phyloP scores from a whole-genome alignment of 306 rosid genomes.

The Myrica gale region DNA sequence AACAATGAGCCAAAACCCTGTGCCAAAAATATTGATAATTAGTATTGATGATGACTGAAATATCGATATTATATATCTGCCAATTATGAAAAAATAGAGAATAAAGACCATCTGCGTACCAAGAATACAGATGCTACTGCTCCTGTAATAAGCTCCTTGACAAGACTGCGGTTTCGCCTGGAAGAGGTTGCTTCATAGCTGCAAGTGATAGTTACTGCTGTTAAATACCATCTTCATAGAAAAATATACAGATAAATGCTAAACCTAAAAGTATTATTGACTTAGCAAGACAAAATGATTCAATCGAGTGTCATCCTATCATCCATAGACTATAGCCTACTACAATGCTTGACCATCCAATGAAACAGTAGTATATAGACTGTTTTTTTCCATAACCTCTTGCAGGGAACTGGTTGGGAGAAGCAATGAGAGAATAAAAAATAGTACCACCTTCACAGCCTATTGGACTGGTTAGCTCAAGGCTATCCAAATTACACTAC shows the following conservation, averaged over 20 bases:
- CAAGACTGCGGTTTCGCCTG: conserved; percentile 73
- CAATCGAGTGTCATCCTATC: not conserved
- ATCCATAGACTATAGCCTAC: not conserved
- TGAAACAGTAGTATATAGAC: not conserved
- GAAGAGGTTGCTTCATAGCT: conserved; percentile 91
- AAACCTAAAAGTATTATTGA: not conserved
- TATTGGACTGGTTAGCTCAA: not conserved
- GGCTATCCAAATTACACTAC: not conserved
- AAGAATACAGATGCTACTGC: conserved; percentile 82
- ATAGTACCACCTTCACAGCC: not conserved
- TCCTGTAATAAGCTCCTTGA: conserved; percentile 76
- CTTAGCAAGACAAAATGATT: not conserved
- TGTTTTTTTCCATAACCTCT: not conserved
- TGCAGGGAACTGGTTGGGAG: not conserved
- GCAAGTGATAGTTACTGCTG: conserved; percentile 28
- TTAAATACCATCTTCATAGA: not conserved
- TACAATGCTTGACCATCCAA: not conserved
- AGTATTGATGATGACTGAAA: not conserved
- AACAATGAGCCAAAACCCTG: conserved; percentile 94
- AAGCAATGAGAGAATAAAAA: not conserved
- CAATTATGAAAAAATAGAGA: conserved; percentile 6
- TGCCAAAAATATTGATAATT: conserved; percentile 19
- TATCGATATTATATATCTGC: not conserved
- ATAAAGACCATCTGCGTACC: conserved; percentile 38
- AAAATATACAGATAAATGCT: not conserved